Conservation (phyloP, 2,329 filamentous ascomycete species). For the Phoma sp. region DNA sequence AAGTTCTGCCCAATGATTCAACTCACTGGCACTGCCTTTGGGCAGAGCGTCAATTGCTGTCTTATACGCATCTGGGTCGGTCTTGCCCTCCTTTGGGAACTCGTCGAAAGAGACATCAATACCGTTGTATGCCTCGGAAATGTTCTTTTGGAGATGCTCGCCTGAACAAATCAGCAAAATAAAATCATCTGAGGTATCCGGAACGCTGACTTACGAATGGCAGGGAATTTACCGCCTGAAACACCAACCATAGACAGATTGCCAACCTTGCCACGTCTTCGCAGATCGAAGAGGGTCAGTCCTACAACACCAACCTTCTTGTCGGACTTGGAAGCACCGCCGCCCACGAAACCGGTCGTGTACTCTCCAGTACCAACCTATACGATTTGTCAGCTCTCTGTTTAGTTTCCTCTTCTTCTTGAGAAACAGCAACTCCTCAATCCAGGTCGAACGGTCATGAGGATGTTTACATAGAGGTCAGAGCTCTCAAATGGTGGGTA, state of each 20-base stretch:
- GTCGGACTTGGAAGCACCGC: slow-evolving; percentile 83
- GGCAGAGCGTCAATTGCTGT: slow-evolving; percentile 82
- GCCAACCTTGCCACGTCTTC: slow-evolving; percentile 85
- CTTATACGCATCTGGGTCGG: slow-evolving; percentile 86
- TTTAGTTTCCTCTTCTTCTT: not conserved
- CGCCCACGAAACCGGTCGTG: slow-evolving; percentile 92
- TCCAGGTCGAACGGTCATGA: not conserved
- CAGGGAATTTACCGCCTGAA: slow-evolving; percentile 87
- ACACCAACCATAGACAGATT: slow-evolving; percentile 89
- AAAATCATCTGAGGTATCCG: not conserved
- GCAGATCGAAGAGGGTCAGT: slow-evolving; percentile 86
- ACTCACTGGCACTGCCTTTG: slow-evolving; percentile 75
- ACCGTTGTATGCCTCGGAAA: slow-evolving; percentile 84
- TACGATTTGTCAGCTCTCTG: slow-evolving; percentile 17
- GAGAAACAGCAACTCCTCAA: not conserved
- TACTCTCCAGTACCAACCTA: slow-evolving; percentile 92
- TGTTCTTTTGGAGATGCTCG: slow-evolving; percentile 86
- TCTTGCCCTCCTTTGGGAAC: slow-evolving; percentile 75
- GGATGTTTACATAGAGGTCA: not conserved
- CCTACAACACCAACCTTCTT: slow-evolving; percentile 97
- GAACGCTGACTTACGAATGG: slow-evolving; percentile 71
- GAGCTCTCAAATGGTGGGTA: not conserved
- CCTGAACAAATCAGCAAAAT: slow-evolving; percentile 57
- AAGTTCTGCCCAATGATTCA: not conserved
- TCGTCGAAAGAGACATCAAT: slow-evolving; percentile 87